phyloP scores from a whole-genome alignment of 2,329 filamentous ascomycete genomes.

The Trichoderma endophyticum region DNA sequence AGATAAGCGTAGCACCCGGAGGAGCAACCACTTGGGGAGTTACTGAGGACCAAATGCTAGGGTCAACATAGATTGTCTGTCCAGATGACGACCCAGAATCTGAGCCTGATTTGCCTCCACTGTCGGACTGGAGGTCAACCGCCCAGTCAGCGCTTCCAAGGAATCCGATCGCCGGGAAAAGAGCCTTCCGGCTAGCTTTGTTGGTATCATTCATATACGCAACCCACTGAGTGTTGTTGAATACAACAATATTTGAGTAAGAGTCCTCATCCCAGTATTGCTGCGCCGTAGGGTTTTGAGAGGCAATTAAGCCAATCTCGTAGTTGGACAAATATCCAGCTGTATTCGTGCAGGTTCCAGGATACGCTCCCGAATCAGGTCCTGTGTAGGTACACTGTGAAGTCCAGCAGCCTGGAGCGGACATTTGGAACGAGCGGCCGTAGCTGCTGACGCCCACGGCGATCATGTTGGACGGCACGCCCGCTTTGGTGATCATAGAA shows the following conservation, averaged over 20 bases:
- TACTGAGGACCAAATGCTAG: neutral
- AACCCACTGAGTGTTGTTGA: constrained; percentile 22
- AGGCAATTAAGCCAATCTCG: constrained; percentile 28
- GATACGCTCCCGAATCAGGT: constrained; percentile 22
- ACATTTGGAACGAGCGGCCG: constrained; percentile 35
- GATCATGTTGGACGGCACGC: constrained; percentile 30
- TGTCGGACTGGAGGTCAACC: constrained; percentile 21
- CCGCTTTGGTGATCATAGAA: constrained; percentile 32
- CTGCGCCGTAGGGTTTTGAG: neutral
- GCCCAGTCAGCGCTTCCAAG: constrained; percentile 33
- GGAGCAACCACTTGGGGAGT: neutral
- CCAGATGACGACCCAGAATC: neutral
- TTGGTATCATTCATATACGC: constrained; percentile 30
- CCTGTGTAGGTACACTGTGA: constrained; percentile 29
- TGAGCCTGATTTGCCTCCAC: neutral
- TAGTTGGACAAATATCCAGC: constrained; percentile 33
- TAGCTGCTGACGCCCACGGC: constrained; percentile 33
- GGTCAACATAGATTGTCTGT: neutral
- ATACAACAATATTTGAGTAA: constrained; percentile 23
- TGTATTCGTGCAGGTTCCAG: constrained; percentile 29
- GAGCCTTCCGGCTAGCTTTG: constrained; percentile 24
- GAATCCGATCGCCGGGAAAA: constrained; percentile 28
- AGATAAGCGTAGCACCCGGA: neutral
- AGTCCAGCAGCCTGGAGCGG: constrained; percentile 26
- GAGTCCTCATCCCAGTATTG: neutral